Conservation (phyloP, 1,284 basidiomycete genomes). For the Paramarasmius palmivorus region DNA sequence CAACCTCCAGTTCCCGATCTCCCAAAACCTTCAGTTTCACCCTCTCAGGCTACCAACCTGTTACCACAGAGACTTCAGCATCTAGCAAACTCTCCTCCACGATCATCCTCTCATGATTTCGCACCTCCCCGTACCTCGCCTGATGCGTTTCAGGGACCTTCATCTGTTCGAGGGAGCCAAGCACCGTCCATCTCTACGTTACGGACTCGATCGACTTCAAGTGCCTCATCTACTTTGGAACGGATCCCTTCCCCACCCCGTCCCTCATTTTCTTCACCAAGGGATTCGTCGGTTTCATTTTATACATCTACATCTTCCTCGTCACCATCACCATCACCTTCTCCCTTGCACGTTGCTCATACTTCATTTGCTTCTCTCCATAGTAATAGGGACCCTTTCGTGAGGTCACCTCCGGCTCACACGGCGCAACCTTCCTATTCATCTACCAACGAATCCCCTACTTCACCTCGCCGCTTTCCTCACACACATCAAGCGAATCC, state of each 20-base stretch:
- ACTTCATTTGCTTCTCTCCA: background rate
- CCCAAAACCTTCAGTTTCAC: constrained; percentile 27
- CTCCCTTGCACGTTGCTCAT: background rate
- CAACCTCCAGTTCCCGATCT: constrained; percentile 45
- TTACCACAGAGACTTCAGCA: constrained; percentile 33
- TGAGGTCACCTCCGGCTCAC: background rate
- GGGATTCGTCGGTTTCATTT: background rate
- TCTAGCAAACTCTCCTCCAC: constrained; percentile 12
- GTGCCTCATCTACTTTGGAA: background rate
- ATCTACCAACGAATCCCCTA: constrained; percentile 11
- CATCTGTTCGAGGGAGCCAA: constrained; percentile 2
- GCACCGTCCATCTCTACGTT: background rate
- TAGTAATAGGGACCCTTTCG: background rate
- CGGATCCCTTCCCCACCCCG: background rate
- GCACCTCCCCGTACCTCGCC: constrained; percentile 18
- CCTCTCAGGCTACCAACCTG: constrained; percentile 32
- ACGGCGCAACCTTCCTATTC: no score
- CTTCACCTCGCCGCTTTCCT: constrained; percentile 21
- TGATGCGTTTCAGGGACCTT: background rate
- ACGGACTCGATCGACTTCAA: constrained; percentile 3
- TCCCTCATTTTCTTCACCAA: background rate
- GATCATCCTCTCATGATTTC: constrained; percentile 18
- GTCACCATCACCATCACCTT: background rate
- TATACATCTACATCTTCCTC: background rate
- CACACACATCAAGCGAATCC: constrained; percentile 12